Evolutionary conservation across 176 grass and related monocot species (phyloP).

Genomic region (Oryza meyeriana): DNA sequence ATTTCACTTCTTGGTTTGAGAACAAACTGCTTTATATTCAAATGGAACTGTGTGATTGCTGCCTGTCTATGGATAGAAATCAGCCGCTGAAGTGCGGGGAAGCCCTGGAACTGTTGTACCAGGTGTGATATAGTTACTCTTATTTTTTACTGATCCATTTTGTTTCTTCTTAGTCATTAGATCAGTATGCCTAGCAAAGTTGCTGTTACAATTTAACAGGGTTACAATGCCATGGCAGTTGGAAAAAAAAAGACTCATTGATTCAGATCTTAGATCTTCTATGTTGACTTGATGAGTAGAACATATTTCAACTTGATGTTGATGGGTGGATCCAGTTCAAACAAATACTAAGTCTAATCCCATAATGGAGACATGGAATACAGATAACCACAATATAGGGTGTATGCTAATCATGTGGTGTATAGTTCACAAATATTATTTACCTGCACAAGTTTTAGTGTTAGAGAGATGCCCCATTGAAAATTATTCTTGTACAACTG

Average conservation of each 20-base stretch:
- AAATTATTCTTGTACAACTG: neutral
- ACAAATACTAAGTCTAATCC: neutral
- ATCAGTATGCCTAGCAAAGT: neutral
- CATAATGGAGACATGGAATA: neutral
- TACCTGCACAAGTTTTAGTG: neutral
- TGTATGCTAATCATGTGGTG: neutral
- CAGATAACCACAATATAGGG: neutral
- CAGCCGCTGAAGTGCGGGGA: conserved; percentile 49
- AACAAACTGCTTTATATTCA: conserved; percentile 85
- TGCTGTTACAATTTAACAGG: neutral
- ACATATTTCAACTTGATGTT: conserved; percentile 1
- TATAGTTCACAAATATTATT: neutral
- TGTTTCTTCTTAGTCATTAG: conserved; percentile 8
- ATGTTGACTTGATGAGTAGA: neutral
- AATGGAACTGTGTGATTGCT: conserved; percentile 85
- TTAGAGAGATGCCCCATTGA: neutral
- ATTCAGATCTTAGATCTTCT: neutral
- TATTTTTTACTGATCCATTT: neutral
- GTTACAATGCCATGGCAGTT: neutral
- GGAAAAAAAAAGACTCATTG: neutral
- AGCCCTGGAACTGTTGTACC: conserved; percentile 71
- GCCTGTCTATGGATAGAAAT: conserved; percentile 46
- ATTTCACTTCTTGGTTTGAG: conserved; percentile 98
- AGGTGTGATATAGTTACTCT: conserved; percentile 41
- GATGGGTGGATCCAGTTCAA: neutral